Percentiles rank a stretch among this genome's conserved stretches.
phyloP scores from a whole-genome alignment of 805 yeast species.

The Zygosaccharomyces kombuchaensis region DNA sequence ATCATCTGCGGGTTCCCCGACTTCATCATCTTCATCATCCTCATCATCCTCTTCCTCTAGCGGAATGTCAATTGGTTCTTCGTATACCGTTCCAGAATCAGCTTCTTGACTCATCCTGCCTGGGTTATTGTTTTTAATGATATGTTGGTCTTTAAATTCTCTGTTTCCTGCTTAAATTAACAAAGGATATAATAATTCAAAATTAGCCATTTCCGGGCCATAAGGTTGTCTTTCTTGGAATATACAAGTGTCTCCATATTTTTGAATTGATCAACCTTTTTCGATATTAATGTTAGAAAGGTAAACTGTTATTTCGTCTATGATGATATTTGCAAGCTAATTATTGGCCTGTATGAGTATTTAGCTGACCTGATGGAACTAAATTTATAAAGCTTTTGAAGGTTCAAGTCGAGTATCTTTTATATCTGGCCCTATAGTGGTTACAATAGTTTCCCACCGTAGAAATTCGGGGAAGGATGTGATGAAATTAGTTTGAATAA shows the following conservation, averaged over 20 bases:
- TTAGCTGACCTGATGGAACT: too few species aligned
- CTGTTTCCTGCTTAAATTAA: background rate
- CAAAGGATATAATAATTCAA: background rate
- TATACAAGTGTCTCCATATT: background rate
- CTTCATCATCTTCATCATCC: conserved; percentile 16
- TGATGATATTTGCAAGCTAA: too few species aligned
- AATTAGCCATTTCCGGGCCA: background rate
- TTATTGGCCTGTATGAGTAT: too few species aligned
- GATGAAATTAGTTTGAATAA: too few species aligned
- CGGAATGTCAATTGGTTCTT: conserved; percentile 25
- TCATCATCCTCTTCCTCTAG: conserved; percentile 17
- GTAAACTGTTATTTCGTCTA: background rate
- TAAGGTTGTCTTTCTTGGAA: background rate
- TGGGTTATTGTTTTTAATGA: background rate
- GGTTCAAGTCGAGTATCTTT: too few species aligned
- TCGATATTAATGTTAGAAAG: background rate
- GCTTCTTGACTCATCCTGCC: conserved; percentile 9
- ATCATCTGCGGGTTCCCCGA: conserved; percentile 2
- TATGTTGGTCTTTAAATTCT: background rate
- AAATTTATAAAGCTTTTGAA: too few species aligned
- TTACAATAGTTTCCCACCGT: too few species aligned
- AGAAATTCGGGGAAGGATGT: too few species aligned
- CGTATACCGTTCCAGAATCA: conserved; percentile 17
- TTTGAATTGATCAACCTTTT: background rate
- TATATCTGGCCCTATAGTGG: too few species aligned